Percentiles rank a stretch among this genome's conserved stretches.
These are phyloP conservation scores for Aspergillus tanneri DNA, from an alignment of 2,329 filamentous ascomycete species.

Conservation along the genomic window DNA sequence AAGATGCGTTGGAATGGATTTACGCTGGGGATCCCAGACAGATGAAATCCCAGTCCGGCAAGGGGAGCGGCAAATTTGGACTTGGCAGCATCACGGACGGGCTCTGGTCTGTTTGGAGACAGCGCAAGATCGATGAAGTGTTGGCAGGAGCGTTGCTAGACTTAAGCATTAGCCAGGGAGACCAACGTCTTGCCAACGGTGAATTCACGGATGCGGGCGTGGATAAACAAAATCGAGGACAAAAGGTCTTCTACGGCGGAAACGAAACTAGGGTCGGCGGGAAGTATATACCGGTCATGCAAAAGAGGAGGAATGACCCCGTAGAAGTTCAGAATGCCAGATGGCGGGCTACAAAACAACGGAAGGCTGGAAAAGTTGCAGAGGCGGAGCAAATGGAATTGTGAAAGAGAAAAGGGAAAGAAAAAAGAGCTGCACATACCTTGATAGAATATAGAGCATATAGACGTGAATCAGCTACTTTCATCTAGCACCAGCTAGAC, in stretches of 20 bases:
- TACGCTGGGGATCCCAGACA: slow-evolving; percentile 67
- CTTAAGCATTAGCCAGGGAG: slow-evolving; percentile 50
- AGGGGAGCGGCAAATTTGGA: slow-evolving; percentile 61
- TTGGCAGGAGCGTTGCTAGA: slow-evolving; percentile 73
- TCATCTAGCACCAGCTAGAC: background rate
- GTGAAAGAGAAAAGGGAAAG: slow-evolving; percentile 7
- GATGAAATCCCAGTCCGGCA: slow-evolving; percentile 41
- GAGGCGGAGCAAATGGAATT: slow-evolving; percentile 17
- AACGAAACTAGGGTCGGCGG: slow-evolving; percentile 56
- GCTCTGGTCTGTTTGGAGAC: slow-evolving; percentile 80
- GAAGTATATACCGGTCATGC: slow-evolving; percentile 57
- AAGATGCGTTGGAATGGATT: slow-evolving; percentile 72
- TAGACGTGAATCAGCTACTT: background rate
- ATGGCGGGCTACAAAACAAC: slow-evolving; percentile 55
- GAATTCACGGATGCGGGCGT: slow-evolving; percentile 22
- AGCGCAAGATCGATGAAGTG: slow-evolving; percentile 85
- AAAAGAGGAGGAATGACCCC: slow-evolving; percentile 56
- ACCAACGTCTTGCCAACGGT: slow-evolving; percentile 31
- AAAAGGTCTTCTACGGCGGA: slow-evolving; percentile 60
- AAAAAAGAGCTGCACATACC: slow-evolving; percentile 15
- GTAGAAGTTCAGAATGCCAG: slow-evolving; percentile 63
- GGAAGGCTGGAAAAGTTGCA: slow-evolving; percentile 34
- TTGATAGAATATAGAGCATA: slow-evolving; percentile 9
- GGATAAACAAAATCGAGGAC: slow-evolving; percentile 39
- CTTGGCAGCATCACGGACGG: slow-evolving; percentile 67